A percentile compares a stretch with the other conserved stretches of the same genome.
Evolutionary conservation across 495 filamentous ascomycete genomes (phyloP).

Genomic region (Aspergillus diversus): DNA sequence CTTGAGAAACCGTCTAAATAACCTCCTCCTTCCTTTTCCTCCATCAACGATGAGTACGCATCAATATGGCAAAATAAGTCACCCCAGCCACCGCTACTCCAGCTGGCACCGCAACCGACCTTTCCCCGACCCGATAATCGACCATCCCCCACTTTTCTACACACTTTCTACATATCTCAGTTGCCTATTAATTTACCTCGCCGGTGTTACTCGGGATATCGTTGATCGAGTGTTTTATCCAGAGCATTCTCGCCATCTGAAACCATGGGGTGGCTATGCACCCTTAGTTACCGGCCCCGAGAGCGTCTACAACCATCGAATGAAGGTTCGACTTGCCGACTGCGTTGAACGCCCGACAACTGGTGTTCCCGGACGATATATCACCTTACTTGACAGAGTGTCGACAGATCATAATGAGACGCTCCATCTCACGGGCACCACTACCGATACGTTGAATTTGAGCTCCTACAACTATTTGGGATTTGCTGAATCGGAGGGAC

Average conservation of each 20-base stretch:
- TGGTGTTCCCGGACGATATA: slow-evolving; percentile 91
- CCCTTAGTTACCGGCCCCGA: slow-evolving; percentile 97
- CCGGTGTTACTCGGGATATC: slow-evolving; percentile 94
- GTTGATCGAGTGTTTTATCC: slow-evolving; percentile 94
- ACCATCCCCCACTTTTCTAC: slow-evolving; percentile 96
- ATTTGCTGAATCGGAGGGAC: slow-evolving; percentile 96
- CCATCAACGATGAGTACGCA: too few species aligned
- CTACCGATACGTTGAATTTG: slow-evolving; percentile 94
- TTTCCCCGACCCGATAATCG: slow-evolving; percentile 82
- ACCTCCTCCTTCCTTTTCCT: too few species aligned
- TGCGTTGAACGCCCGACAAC: slow-evolving; percentile 91
- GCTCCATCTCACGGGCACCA: slow-evolving; percentile 85
- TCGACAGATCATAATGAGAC: slow-evolving; percentile 86
- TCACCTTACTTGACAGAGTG: slow-evolving; percentile 85
- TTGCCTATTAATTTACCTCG: slow-evolving; percentile 92
- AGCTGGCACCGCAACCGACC: slow-evolving; percentile 78
- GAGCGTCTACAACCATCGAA: slow-evolving; percentile 91
- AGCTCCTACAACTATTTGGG: slow-evolving; percentile 99
- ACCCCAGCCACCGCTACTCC: slow-evolving; percentile 79
- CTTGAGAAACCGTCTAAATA: too few species aligned
- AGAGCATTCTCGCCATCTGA: slow-evolving; percentile 80
- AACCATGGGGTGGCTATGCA: slow-evolving; percentile 83
- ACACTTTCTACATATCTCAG: slow-evolving; percentile 96
- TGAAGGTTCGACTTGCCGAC: slow-evolving; percentile 95
- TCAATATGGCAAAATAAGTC: slow-evolving; percentile 86